Conservation (phyloP, 2,329 filamentous ascomycete genomes). For the Diaporthe velutina region DNA sequence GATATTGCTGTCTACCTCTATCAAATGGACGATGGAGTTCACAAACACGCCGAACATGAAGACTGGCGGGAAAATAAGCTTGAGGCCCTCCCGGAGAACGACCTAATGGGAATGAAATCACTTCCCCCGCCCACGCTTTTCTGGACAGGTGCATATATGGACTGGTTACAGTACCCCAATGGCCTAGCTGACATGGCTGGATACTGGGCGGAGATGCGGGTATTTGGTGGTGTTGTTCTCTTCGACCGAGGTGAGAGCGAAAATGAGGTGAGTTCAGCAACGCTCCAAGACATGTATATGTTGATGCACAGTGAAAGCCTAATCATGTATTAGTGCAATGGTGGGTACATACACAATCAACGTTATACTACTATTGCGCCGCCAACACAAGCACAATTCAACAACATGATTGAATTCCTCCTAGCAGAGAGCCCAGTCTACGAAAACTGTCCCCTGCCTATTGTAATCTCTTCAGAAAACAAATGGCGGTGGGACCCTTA, state of each 20-base stretch:
- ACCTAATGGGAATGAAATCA: neutral
- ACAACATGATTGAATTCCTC: neutral
- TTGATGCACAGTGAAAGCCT: neutral
- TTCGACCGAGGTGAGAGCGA: conserved; percentile 18
- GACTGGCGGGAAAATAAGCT: neutral
- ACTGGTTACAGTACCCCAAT: neutral
- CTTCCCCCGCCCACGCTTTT: conserved; percentile 14
- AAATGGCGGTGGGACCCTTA: conserved; percentile 22
- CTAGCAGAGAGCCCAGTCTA: neutral
- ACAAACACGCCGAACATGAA: conserved; percentile 7
- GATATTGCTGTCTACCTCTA: conserved; percentile 18
- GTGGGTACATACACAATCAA: conserved; percentile 17
- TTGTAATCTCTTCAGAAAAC: neutral
- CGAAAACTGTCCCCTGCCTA: neutral
- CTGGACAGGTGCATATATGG: neutral
- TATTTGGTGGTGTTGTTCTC: conserved; percentile 17
- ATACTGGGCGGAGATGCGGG: conserved; percentile 10
- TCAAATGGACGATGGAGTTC: conserved; percentile 1
- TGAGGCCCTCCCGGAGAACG: neutral
- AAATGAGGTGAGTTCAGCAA: neutral
- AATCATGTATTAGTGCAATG: neutral
- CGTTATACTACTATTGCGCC: neutral
- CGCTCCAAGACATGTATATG: neutral
- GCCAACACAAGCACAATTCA: conserved; percentile 16
- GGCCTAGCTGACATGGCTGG: conserved; percentile 11